A percentile compares a stretch with the other conserved stretches of the same genome.
These are phyloP conservation scores for Excoecaria agallocha DNA, from an alignment of 345 rosid genomes.

Conservation along the genomic window DNA sequence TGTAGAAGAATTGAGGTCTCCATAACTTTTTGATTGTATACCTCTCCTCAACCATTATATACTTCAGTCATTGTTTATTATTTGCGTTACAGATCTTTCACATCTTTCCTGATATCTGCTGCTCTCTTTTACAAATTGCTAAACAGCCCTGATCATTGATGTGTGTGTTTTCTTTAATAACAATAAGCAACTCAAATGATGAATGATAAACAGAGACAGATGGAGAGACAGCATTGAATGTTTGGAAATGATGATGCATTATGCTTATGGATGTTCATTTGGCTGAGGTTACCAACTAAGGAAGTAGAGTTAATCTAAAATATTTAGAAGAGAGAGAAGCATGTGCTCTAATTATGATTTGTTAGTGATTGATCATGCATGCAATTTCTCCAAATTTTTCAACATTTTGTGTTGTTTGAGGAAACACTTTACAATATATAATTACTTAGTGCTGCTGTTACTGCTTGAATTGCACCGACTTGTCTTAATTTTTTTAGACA, in stretches of 20 bases:
- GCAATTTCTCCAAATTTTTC: not conserved
- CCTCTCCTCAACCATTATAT: not conserved
- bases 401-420: not conserved
- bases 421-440: not conserved
- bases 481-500: slow-evolving; percentile 45
- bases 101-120: too few relatives aligned
- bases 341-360: not conserved
- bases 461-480: slow-evolving; percentile 10
- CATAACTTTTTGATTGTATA: not conserved
- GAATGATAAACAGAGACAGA: too few relatives aligned
- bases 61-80: not conserved
- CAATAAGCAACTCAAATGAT: too few relatives aligned
- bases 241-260: too few relatives aligned
- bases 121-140: too few relatives aligned
- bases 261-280: too few relatives aligned
- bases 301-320: too few relatives aligned
- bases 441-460: not conserved
- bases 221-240: too few relatives aligned
- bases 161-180: too few relatives aligned
- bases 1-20: not conserved
- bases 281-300: too few relatives aligned
- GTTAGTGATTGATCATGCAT: not conserved
- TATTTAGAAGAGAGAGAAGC: too few relatives aligned
- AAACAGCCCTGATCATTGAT: too few relatives aligned
- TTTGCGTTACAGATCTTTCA: not conserved